Evolutionary conservation across 768 basidiomycete genomes (phyloP).

Genomic region (Gautieria morchelliformis): DNA sequence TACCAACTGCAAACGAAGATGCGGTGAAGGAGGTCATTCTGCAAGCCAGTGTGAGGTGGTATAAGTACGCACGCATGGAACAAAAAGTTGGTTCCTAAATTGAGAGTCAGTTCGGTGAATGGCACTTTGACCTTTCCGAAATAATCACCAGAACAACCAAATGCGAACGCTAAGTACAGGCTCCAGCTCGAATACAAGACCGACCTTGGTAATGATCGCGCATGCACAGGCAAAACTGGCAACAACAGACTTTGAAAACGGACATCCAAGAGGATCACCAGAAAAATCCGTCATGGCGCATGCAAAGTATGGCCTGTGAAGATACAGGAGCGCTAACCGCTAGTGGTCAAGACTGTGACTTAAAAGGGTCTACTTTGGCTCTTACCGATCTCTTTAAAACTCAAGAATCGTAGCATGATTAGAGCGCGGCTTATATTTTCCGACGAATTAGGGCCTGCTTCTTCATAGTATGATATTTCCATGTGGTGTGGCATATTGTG

Average conservation of each 20-base stretch:
- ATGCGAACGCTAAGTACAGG: constrained; percentile 55
- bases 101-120: not conserved
- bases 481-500: not conserved
- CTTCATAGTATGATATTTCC: not conserved
- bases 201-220: constrained; percentile 59
- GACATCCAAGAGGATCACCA: constrained; percentile 62
- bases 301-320: constrained; percentile 67
- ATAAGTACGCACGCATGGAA: constrained; percentile 1
- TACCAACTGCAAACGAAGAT: constrained; percentile 1
- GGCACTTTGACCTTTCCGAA: not conserved
- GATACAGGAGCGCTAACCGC: constrained; percentile 48
- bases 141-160: constrained; percentile 37
- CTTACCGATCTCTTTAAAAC: not conserved
- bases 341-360: not conserved
- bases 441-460: not conserved
- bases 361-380: not conserved
- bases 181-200: constrained; percentile 53
- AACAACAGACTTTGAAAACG: constrained; percentile 63
- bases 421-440: not conserved
- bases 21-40: no score
- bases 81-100: constrained; percentile 5
- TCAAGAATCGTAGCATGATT: not conserved
- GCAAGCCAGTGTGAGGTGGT: not conserved
- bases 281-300: constrained; percentile 64
- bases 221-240: constrained; percentile 68